A percentile compares a stretch with the other conserved stretches of the same genome.
phyloP scores from a whole-genome alignment of 2,329 filamentous ascomycete genomes.

The Exophiala bonariae region DNA sequence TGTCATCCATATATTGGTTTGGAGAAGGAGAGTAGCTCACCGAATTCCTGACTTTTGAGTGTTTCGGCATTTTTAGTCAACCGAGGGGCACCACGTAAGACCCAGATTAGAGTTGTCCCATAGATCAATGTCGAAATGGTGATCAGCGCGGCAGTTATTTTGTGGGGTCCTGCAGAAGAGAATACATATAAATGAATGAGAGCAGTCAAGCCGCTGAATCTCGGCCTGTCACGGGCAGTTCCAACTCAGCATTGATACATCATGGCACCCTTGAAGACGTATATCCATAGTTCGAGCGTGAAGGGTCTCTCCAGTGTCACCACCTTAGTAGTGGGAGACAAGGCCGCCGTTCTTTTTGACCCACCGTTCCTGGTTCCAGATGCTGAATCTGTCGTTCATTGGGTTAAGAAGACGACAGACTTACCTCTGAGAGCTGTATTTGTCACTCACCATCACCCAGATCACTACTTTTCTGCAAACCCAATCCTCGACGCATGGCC shows the following conservation, averaged over 20 bases:
- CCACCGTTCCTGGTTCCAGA: constrained; percentile 35
- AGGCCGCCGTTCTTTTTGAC: constrained; percentile 30
- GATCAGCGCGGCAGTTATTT: no score
- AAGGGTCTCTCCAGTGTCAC: constrained; percentile 33
- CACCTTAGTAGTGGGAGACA: constrained; percentile 29
- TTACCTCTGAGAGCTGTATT: constrained; percentile 33
- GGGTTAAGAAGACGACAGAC: constrained; percentile 29
- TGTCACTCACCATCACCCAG: constrained; percentile 37
- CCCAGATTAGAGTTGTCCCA: no score
- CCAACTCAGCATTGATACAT: background rate
- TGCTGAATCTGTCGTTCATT: constrained; percentile 31
- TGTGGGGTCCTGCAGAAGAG: no score
- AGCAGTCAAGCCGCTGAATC: background rate
- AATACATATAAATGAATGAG: background rate
- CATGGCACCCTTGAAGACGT: constrained; percentile 16
- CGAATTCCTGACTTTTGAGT: no score
- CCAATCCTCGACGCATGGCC: constrained; percentile 33
- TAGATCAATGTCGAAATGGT: no score
- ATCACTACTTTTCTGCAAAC: constrained; percentile 36
- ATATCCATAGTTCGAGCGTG: constrained; percentile 23
- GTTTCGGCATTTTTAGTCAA: no score
- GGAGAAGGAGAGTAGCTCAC: no score
- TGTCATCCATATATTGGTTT: no score
- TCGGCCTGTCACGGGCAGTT: background rate
- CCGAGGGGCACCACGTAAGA: no score